A percentile compares a stretch with the other conserved stretches of the same genome.
Evolutionary conservation across 176 grass and related monocot species (phyloP).

Genomic region (Avena sativa): DNA sequence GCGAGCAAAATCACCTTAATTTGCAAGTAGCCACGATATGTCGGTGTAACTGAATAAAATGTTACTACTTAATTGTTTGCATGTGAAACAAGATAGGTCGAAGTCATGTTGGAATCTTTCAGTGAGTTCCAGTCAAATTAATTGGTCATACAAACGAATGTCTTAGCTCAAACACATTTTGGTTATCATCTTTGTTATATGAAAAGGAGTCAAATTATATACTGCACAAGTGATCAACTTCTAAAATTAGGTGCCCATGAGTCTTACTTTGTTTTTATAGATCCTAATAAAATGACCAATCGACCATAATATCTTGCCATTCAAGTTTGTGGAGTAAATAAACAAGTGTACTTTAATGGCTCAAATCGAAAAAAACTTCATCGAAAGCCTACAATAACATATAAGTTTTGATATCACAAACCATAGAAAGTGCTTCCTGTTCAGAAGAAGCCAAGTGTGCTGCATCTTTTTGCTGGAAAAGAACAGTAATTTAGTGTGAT

Average conservation of each 20-base stretch:
- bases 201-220: neutral
- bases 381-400: neutral
- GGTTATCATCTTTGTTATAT: neutral
- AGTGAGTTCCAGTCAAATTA: neutral
- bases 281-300: slow-evolving; percentile 12
- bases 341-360: slow-evolving; percentile 11
- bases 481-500: slow-evolving; percentile 27
- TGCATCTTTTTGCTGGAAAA: slow-evolving; percentile 73
- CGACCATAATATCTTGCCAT: neutral
- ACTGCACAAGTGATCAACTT: neutral
- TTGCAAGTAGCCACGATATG: slow-evolving; percentile 13
- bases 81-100: neutral
- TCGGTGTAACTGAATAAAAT: slow-evolving; percentile 2
- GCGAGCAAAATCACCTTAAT: slow-evolving; percentile 7
- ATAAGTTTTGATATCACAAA: slow-evolving; percentile 42
- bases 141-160: slow-evolving; percentile 7
- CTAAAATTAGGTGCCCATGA: slow-evolving; percentile 21
- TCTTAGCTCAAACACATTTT: slow-evolving; percentile 25
- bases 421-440: slow-evolving; percentile 79
- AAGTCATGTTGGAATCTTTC: slow-evolving; percentile 3
- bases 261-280: neutral
- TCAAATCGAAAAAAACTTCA: neutral
- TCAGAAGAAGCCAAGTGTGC: slow-evolving; percentile 79
- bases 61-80: slow-evolving; percentile 24
- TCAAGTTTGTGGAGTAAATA: neutral